phyloP scores from a whole-genome alignment of 1,284 basidiomycete species.

The Mycocalia duriaeana region DNA sequence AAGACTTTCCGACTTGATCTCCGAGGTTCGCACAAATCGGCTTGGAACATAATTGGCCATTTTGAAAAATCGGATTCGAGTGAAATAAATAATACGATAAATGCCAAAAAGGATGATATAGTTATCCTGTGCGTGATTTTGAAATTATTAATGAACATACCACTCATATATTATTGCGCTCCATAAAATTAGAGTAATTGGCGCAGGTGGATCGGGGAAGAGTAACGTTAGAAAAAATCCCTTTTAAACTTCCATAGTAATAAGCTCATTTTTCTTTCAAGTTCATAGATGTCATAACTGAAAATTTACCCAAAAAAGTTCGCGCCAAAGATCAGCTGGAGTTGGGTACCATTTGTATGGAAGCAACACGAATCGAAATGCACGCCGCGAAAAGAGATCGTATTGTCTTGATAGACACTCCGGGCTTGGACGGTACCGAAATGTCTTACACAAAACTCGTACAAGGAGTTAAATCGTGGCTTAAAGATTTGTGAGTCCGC shows the following conservation, averaged over 20 bases:
- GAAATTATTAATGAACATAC: no score
- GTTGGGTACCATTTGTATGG: neutral
- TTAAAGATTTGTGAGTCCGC: slow-evolving; percentile 8
- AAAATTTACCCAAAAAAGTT: neutral
- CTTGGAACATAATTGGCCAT: no score
- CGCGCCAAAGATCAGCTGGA: neutral
- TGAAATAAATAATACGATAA: no score
- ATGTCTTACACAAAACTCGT: slow-evolving; percentile 8
- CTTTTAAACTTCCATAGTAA: neutral
- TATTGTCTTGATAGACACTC: slow-evolving; percentile 11
- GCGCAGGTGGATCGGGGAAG: slow-evolving; percentile 2
- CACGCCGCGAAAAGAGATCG: neutral
- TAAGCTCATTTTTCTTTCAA: neutral
- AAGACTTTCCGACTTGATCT: no score
- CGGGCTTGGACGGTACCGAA: slow-evolving; percentile 10
- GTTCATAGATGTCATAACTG: slow-evolving; percentile 2
- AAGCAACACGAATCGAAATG: neutral
- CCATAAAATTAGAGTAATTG: slow-evolving; percentile 4
- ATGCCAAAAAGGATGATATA: no score
- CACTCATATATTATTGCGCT: no score
- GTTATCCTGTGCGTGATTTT: no score
- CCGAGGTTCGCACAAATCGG: no score
- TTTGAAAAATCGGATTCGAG: no score
- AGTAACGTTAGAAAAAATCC: slow-evolving; percentile 5
- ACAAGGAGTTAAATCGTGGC: slow-evolving; percentile 7